These are phyloP conservation scores for Paramecium octaurelia DNA, from an alignment of 73 alveolate genomes.

Conservation along the genomic window DNA sequence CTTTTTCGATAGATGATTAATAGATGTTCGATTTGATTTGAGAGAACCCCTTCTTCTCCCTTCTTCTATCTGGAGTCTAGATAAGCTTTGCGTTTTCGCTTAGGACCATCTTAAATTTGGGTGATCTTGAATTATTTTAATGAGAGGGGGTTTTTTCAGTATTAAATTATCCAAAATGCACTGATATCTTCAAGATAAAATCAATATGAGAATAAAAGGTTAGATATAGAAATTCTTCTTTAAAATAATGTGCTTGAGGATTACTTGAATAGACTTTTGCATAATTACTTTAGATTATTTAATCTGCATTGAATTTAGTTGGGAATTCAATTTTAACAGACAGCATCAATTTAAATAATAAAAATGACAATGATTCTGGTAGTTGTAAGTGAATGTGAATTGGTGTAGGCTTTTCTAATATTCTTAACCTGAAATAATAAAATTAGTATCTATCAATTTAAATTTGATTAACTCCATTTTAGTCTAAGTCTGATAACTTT, in stretches of 20 bases:
- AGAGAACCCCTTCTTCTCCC: background rate
- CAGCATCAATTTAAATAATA: background rate
- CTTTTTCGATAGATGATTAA: background rate
- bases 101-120: background rate
- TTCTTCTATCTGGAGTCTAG: background rate
- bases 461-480: background rate
- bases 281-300: background rate
- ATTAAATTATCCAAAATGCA: background rate
- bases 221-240: background rate
- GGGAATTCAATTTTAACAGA: conserved; percentile 10
- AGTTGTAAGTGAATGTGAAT: background rate
- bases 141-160: background rate
- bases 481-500: background rate
- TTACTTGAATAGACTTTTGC: conserved; percentile 24
- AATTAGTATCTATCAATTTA: conserved; percentile 7
- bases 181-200: background rate
- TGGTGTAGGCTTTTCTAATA: background rate
- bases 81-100: background rate
- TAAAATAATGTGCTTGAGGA: background rate
- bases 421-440: conserved; percentile 17
- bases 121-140: background rate
- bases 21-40: background rate
- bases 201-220: conserved; percentile 8
- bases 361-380: background rate
- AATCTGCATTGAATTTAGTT: conserved; percentile 23